Conservation (phyloP, 177 flowering plant species). For the Tripterygium wilfordii region DNA sequence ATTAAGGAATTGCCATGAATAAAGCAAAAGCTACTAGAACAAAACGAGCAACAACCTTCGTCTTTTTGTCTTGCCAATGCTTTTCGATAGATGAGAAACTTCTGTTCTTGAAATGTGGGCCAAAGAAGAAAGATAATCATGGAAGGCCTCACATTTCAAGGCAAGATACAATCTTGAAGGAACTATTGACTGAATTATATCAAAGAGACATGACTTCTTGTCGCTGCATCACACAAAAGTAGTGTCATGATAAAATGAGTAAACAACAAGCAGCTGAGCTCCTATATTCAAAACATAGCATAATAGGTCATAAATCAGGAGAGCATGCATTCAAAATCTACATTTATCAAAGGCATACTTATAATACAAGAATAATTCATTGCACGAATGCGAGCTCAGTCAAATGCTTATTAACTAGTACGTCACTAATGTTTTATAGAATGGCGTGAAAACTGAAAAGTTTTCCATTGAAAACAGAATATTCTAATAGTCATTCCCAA, state of each 20-base stretch:
- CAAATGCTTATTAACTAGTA: too few species aligned
- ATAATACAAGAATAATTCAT: too few species aligned
- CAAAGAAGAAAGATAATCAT: slow-evolving; percentile 72
- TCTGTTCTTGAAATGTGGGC: slow-evolving; percentile 65
- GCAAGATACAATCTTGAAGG: slow-evolving; percentile 47
- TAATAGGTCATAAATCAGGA: too few species aligned
- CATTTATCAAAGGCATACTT: too few species aligned
- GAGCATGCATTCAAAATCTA: too few species aligned
- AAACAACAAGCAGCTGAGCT: neutral
- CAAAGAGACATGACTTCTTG: slow-evolving; percentile 24
- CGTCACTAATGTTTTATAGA: too few species aligned
- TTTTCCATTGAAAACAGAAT: too few species aligned
- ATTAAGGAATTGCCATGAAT: too few species aligned
- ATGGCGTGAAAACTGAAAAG: too few species aligned
- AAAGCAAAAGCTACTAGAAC: neutral
- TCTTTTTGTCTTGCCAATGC: slow-evolving; percentile 20
- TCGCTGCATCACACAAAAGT: slow-evolving; percentile 38
- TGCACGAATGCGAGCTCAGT: too few species aligned
- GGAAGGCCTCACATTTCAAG: slow-evolving; percentile 48
- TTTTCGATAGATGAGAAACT: slow-evolving; percentile 38
- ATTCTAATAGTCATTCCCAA: too few species aligned
- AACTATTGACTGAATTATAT: slow-evolving; percentile 41
- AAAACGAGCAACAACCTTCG: slow-evolving; percentile 42
- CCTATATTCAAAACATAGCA: neutral
- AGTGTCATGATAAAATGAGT: neutral